Evolutionary conservation across 2,329 filamentous ascomycete species (phyloP), one percentile per base, ranked within the genome.

Genomic region (Ophiostoma ips): DNA sequence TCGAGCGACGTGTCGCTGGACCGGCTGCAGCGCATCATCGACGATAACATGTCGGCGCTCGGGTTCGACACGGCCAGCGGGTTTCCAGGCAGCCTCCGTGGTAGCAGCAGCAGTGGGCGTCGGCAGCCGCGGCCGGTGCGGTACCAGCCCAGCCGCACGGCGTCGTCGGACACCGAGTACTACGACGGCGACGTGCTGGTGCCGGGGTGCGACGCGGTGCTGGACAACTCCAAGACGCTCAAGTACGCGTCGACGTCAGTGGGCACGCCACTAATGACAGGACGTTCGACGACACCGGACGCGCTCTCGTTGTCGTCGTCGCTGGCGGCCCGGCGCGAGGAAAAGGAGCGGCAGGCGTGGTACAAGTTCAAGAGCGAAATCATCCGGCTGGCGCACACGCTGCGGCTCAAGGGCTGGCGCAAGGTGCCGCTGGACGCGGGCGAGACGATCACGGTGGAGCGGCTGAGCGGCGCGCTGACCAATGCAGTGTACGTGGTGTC

Each of bases 401-500:
- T 98, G 48, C 80, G 81, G 49, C 74, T 96, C 31, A 95, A 94
- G 63, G 87, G 90, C 10, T 98, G 92, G 92, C 79, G 89, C 49
- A 81, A 81, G 53, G 79, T 98, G 0, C 77, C 87, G 0, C 68
- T 90, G 48, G 83, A 86, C 11, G 70, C 72, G 55, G 84, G 83
- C 56, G 76, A 79, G 47, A 71, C 71, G 35, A 81, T 92, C 55
- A 73, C 74, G 2, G 83, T 92, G 6, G 76, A 85, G 64, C 76
- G 86, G 46, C 71, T 94, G 28, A 95, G 90, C 63, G 92, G 92
- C 53, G 92, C 92, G 9, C 68, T 98, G 57, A 98, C 92, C 18
- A 98, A 98, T 62, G 88, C 90, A 11, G 89, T 98, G 34, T 98
- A 96, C 62, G 88, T 95, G 47, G 88, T 96, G 19, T 84, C 80